phyloP scores from a whole-genome alignment of 257 asterid species.

The Leptodermis oblonga region DNA sequence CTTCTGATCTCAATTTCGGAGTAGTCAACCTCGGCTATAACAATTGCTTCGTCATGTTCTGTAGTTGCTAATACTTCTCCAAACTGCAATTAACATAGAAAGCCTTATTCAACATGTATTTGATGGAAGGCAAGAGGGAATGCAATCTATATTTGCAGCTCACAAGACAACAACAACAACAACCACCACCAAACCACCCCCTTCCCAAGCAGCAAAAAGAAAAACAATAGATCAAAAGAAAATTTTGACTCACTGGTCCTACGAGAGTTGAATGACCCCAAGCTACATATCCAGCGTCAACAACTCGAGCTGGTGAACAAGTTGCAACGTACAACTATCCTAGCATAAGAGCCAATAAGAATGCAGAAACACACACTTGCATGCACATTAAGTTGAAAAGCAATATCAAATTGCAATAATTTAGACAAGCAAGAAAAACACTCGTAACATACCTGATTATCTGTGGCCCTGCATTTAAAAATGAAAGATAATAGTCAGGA shows the following conservation, averaged over 20 bases:
- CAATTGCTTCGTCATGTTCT: slow-evolving; percentile 74
- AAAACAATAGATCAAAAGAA: slow-evolving; percentile 3
- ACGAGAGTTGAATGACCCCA: slow-evolving; percentile 99
- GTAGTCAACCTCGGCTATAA: slow-evolving; percentile 78
- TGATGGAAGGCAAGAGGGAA: neutral
- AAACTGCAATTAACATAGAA: slow-evolving; percentile 40
- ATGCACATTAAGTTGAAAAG: neutral
- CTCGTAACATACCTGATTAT: slow-evolving; percentile 64
- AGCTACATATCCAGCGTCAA: slow-evolving; percentile 73
- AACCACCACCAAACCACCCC: neutral
- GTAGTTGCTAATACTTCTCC: slow-evolving; percentile 88
- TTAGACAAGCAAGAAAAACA: neutral
- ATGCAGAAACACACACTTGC: slow-evolving; percentile 2
- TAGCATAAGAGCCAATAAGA: slow-evolving; percentile 15
- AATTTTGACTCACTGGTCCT: slow-evolving; percentile 71
- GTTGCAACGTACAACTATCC: slow-evolving; percentile 85
- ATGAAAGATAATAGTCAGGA: slow-evolving; percentile 24
- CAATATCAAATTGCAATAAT: neutral
- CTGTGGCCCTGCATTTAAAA: slow-evolving; percentile 82
- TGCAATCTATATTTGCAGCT: neutral
- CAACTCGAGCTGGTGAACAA: slow-evolving; percentile 94
- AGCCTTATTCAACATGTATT: neutral
- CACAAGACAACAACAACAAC: neutral
- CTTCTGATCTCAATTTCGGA: slow-evolving; percentile 72
- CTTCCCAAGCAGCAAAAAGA: neutral